These are phyloP conservation scores for Penicillium cosmopolitanum DNA, from an alignment of 495 filamentous ascomycete species.

Conservation along the genomic window DNA sequence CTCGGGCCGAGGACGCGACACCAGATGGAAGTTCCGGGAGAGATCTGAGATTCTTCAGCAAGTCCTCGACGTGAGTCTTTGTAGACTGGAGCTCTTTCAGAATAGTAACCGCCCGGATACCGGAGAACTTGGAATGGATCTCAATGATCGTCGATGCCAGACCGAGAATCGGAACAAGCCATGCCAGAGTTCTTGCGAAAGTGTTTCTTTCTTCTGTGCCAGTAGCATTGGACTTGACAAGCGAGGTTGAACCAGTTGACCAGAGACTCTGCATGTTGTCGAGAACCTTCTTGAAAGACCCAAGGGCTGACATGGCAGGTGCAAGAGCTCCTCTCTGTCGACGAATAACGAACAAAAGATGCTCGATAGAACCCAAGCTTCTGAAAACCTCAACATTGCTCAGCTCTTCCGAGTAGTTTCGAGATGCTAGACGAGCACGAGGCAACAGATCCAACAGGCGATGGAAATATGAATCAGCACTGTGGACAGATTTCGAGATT, in stretches of 20 bases:
- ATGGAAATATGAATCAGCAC: constrained; percentile 75
- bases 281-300: constrained; percentile 39
- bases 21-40: constrained; percentile 58
- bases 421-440: constrained; percentile 62
- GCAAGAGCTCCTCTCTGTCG: constrained; percentile 65
- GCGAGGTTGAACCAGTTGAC: constrained; percentile 35
- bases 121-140: constrained; percentile 64
- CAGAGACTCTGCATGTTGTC: constrained; percentile 47
- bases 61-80: constrained; percentile 47
- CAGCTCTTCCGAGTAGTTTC: constrained; percentile 81
- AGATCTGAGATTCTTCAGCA: constrained; percentile 43
- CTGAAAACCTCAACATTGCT: constrained; percentile 74
- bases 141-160: constrained; percentile 51
- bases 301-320: constrained; percentile 40
- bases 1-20: constrained; percentile 51
- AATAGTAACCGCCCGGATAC: constrained; percentile 45
- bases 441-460: constrained; percentile 72
- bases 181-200: constrained; percentile 40
- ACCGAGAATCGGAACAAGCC: constrained; percentile 54
- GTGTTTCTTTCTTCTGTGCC: constrained; percentile 23
- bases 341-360: constrained; percentile 69
- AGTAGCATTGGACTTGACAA: constrained; percentile 30
- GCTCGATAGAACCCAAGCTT: constrained; percentile 81
- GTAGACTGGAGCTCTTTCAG: constrained; percentile 49
- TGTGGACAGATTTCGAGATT: constrained; percentile 30